Base-by-base conservation (phyloP, 179 eudicot genomes). In the Actinidia polygama region DNA sequence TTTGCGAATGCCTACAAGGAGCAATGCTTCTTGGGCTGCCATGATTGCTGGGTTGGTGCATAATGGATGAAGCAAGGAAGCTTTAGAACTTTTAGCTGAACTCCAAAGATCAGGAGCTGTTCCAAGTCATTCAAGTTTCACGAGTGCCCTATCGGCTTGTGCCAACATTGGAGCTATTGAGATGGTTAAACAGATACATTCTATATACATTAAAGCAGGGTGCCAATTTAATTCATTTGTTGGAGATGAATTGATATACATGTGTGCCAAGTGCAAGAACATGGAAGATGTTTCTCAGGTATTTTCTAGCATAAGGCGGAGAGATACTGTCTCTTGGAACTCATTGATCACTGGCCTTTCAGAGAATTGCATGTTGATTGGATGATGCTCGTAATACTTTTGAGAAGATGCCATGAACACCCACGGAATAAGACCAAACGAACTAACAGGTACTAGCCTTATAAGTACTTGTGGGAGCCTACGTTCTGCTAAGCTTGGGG, bases 1-100 rank as follows among this genome's bases (percentile, higher is more conserved):
- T 78, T 14, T 21, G 72, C 73, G n/a, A 26, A 88, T 90, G 90
- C 84, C 86, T 16, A 50, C 68, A 10, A 78, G 86, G 79, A 88
- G 84, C 77, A 78, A 84, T 21, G 80, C 89, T 46, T 88, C 92
- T 76, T 90, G 91, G 90, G 88, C 90, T 23, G 91, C 87, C 83
- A 78, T 90, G 80, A 83, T 90, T 75, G 84, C 92, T 0, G 90
- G 87, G 66, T 75, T 88, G 58, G 86, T 83, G 26, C 88, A 85
- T 26, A 85, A 80, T 79, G 90, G 66, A 82, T 81, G 30, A 18
- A 83, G 67, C 59, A 88, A 85, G 66, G 85, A 85, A 82, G 92
- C 92, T 83, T 61, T 90, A 49, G 53, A 82, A 73, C 75, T 86
- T 80, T 87, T 90, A 7, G 58, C 79, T 73, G 75, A 86, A 82